phyloP scores from a whole-genome alignment of 2,329 filamentous ascomycete genomes.

The Talaromyces amestolkiae region DNA sequence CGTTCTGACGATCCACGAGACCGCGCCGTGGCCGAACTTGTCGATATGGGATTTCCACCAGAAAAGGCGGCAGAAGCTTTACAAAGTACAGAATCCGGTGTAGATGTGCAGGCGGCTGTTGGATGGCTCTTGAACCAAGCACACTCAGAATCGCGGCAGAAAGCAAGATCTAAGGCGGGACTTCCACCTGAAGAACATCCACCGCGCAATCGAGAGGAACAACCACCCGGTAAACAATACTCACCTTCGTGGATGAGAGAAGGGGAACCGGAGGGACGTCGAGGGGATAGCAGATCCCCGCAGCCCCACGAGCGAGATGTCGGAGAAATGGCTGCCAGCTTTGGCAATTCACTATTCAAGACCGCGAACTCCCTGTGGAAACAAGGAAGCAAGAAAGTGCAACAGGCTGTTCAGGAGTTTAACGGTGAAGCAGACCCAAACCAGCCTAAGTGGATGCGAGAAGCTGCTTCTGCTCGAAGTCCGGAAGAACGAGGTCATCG shows the following conservation, averaged over 20 bases:
- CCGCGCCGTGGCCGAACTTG: conserved; percentile 77
- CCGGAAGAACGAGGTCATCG: conserved; percentile 18
- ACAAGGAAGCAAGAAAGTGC: conserved; percentile 84
- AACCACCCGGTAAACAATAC: conserved; percentile 30
- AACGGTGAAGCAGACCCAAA: conserved; percentile 68
- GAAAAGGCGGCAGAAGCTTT: conserved; percentile 81
- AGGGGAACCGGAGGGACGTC: conserved; percentile 34
- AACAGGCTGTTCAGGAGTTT: conserved; percentile 88
- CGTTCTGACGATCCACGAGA: conserved; percentile 59
- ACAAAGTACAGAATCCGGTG: conserved; percentile 72
- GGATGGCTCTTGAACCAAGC: conserved; percentile 89
- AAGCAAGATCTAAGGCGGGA: conserved; percentile 46
- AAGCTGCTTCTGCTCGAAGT: conserved; percentile 46
- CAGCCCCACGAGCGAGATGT: conserved; percentile 67
- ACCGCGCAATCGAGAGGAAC: conserved; percentile 27
- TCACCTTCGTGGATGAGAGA: conserved; percentile 64
- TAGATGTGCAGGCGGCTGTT: conserved; percentile 81
- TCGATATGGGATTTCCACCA: conserved; percentile 90
- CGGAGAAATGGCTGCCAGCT: conserved; percentile 73
- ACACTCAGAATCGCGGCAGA: conserved; percentile 76
- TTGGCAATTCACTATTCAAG: conserved; percentile 83
- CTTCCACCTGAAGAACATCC: conserved; percentile 20
- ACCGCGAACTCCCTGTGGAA: conserved; percentile 96
- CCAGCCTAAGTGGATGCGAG: conserved; percentile 95
- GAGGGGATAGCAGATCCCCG: conserved; percentile 33